Percentiles rank a stretch among this genome's conserved stretches.
These are phyloP conservation scores for Aspergillus neotritici DNA, from an alignment of 2,329 filamentous ascomycete species.

Conservation along the genomic window DNA sequence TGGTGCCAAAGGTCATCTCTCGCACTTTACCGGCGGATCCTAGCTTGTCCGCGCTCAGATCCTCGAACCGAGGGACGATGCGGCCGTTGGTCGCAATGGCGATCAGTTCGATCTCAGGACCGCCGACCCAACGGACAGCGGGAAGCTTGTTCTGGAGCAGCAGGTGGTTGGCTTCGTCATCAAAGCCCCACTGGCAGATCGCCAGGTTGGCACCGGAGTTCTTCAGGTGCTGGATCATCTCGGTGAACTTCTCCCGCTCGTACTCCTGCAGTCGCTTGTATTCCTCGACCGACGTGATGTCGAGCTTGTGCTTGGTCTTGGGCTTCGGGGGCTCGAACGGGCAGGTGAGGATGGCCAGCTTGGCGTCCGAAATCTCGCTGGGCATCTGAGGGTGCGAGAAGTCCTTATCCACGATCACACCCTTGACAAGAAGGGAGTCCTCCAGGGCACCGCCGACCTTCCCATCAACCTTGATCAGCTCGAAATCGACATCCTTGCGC, in stretches of 20 bases:
- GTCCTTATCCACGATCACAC: constrained; percentile 98
- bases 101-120: constrained; percentile 96
- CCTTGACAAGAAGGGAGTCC: constrained; percentile 90
- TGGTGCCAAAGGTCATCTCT: constrained; percentile 95
- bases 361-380: constrained; percentile 87
- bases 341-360: constrained; percentile 95
- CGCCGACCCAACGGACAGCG: constrained; percentile 95
- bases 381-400: constrained; percentile 99
- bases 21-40: constrained; percentile 83
- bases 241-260: constrained; percentile 90
- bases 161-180: constrained; percentile 97
- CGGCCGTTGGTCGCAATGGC: constrained; percentile 97
- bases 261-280: constrained; percentile 97
- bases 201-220: constrained; percentile 93
- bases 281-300: constrained; percentile 94
- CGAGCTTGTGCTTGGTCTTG: constrained; percentile 99
- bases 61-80: constrained; percentile 96
- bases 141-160: constrained; percentile 93
- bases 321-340: constrained; percentile 98
- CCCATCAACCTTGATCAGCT: constrained; percentile 98
- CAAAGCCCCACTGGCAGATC: constrained; percentile 99
- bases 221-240: constrained; percentile 99
- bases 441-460: constrained; percentile 94
- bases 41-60: constrained; percentile 84
- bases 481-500: constrained; percentile 95